These are phyloP conservation scores for Backusella morwellensis DNA, from an alignment of 192 early-diverging fungal genomes.

Conservation along the genomic window DNA sequence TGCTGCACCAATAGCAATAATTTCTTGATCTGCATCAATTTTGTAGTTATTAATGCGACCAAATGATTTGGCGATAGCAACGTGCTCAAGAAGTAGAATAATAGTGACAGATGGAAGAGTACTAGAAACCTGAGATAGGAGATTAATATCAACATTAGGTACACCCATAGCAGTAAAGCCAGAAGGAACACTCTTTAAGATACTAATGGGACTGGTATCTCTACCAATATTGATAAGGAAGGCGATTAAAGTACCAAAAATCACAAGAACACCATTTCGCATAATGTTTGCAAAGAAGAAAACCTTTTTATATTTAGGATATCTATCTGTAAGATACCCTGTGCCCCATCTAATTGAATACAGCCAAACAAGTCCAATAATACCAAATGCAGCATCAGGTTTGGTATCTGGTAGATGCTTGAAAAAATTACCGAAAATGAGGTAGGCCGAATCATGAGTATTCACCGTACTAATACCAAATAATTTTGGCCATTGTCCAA, in stretches of 20 bases:
- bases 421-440: conserved; percentile 72
- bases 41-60: conserved; percentile 84
- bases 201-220: conserved; percentile 48
- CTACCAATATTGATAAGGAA: conserved; percentile 49
- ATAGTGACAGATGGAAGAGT: conserved; percentile 65
- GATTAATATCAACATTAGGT: conserved; percentile 46
- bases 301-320: conserved; percentile 43
- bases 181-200: conserved; percentile 71
- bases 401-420: conserved; percentile 36
- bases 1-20: conserved; percentile 76
- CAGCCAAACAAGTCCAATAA: conserved; percentile 43
- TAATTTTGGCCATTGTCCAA: conserved; percentile 68
- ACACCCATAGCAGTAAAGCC: conserved; percentile 68
- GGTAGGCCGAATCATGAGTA: conserved; percentile 68
- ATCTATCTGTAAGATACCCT: conserved; percentile 36
- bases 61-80: conserved; percentile 88
- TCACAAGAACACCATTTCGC: conserved; percentile 68
- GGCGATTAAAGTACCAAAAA: conserved; percentile 74
- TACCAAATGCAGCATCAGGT: conserved; percentile 63
- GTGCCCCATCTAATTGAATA: conserved; percentile 40
- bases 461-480: conserved; percentile 75
- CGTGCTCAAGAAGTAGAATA: conserved; percentile 84
- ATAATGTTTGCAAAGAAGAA: conserved; percentile 66
- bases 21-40: conserved; percentile 79
- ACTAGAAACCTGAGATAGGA: conserved; percentile 51